A percentile compares a stretch with the other conserved stretches of the same genome.
Conservation (phyloP, 306 rosid species). For the Fagus sylvatica region DNA sequence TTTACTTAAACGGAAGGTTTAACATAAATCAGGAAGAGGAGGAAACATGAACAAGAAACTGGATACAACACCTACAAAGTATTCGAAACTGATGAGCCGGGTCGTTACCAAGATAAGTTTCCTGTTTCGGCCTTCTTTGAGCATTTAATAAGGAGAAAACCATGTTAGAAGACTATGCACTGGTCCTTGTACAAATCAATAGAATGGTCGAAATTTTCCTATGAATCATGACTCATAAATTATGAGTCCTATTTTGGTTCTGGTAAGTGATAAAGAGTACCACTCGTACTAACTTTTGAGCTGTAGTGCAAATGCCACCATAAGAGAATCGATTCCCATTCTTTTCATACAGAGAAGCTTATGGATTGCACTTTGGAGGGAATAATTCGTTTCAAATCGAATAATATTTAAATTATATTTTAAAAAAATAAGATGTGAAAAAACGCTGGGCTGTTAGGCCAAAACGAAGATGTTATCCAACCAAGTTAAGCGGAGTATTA, state of each 20-base stretch:
- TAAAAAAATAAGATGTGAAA: no score
- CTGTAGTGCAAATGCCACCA: constrained; percentile 33
- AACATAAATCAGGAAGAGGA: not conserved
- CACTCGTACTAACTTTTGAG: constrained; percentile 19
- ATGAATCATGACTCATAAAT: no score
- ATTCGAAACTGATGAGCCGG: constrained; percentile 29
- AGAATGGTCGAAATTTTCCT: no score
- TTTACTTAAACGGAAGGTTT: not conserved
- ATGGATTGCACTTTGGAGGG: not conserved
- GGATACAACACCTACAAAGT: constrained; percentile 45
- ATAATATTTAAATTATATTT: not conserved
- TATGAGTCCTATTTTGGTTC: no score
- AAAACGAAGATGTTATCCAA: no score
- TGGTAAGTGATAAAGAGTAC: not conserved
- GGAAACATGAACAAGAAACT: constrained; percentile 2
- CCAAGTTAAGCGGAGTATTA: no score
- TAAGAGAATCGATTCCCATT: constrained; percentile 49
- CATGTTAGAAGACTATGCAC: constrained; percentile 13
- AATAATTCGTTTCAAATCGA: not conserved
- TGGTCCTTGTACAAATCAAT: not conserved
- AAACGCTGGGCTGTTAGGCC: no score
- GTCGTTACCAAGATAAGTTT: constrained; percentile 37
- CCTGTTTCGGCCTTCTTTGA: constrained; percentile 38
- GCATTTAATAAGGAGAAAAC: not conserved
- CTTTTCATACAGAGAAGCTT: not conserved